A percentile compares a stretch with the other conserved stretches of the same genome.
Conservation (phyloP, 345 rosid species). For the Boechera divaricarpa region DNA sequence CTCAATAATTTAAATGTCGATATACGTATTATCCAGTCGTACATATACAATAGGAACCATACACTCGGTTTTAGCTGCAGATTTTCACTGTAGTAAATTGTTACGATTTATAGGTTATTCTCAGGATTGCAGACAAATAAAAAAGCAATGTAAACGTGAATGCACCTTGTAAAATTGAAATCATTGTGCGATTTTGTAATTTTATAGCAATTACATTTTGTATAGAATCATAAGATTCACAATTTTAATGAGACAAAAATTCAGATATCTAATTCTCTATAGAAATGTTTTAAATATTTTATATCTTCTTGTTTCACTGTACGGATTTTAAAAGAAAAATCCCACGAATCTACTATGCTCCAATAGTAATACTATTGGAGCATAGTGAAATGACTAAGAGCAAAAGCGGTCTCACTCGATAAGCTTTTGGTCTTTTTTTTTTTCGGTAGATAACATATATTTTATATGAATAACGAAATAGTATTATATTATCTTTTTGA, state of each 20-base stretch:
- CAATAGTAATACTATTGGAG: background rate
- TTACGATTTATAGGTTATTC: background rate
- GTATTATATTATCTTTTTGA: background rate
- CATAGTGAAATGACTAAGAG: background rate
- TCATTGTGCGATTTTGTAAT: background rate
- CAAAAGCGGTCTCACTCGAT: background rate
- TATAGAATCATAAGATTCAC: background rate
- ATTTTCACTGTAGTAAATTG: background rate
- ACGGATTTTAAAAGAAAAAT: background rate
- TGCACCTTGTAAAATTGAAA: background rate
- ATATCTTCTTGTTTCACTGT: background rate
- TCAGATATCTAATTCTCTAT: background rate
- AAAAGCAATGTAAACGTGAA: background rate
- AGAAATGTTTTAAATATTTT: background rate
- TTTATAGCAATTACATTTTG: background rate
- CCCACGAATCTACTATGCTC: background rate
- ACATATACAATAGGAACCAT: background rate
- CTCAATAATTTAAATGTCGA: conserved; percentile 16
- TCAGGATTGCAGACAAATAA: background rate
- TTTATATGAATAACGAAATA: background rate
- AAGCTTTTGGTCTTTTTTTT: background rate
- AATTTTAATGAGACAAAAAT: background rate
- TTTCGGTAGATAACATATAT: background rate
- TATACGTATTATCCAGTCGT: conserved; percentile 1
- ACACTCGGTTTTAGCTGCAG: background rate